These are phyloP conservation scores for Zarea fungicola DNA, from an alignment of 2,329 filamentous ascomycete genomes.

Conservation along the genomic window DNA sequence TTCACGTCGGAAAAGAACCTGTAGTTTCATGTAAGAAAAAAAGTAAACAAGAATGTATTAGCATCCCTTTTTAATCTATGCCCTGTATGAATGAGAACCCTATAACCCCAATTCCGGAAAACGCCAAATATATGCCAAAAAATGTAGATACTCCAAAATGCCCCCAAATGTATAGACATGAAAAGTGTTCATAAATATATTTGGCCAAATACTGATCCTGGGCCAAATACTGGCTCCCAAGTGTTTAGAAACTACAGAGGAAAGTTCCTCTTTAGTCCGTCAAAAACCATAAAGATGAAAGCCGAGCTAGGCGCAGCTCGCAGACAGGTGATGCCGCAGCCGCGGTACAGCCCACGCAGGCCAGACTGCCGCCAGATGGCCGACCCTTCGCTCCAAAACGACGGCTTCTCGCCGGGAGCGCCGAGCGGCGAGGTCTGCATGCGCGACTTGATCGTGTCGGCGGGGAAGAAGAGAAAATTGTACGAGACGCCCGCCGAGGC, in stretches of 20 bases:
- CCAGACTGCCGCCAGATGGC: slow-evolving; percentile 80
- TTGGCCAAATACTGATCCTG: too few relatives aligned
- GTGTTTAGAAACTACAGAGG: slow-evolving; percentile 45
- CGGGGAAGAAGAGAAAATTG: slow-evolving; percentile 96
- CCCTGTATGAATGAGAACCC: neutral
- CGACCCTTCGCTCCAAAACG: slow-evolving; percentile 67
- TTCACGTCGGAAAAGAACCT: too few relatives aligned
- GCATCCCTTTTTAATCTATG: slow-evolving; percentile 4
- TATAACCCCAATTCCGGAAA: neutral
- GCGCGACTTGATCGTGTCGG: slow-evolving; percentile 93
- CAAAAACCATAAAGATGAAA: slow-evolving; percentile 95
- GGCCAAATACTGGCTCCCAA: too few relatives aligned
- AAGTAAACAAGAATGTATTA: slow-evolving; percentile 1
- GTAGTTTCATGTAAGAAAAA: slow-evolving; percentile 5
- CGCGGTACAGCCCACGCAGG: slow-evolving; percentile 79
- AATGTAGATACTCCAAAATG: slow-evolving; percentile 11
- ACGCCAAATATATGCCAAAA: slow-evolving; percentile 7
- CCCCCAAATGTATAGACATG: neutral
- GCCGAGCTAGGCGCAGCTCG: slow-evolving; percentile 92
- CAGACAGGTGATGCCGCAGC: slow-evolving; percentile 87
- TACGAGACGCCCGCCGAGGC: slow-evolving; percentile 88
- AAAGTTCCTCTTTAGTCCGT: slow-evolving; percentile 71
- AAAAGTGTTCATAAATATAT: slow-evolving; percentile 6
- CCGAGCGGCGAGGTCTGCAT: slow-evolving; percentile 85
- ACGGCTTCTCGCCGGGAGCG: slow-evolving; percentile 48